phyloP scores from a whole-genome alignment of 768 basidiomycete genomes.

The Obba rivulosa region DNA sequence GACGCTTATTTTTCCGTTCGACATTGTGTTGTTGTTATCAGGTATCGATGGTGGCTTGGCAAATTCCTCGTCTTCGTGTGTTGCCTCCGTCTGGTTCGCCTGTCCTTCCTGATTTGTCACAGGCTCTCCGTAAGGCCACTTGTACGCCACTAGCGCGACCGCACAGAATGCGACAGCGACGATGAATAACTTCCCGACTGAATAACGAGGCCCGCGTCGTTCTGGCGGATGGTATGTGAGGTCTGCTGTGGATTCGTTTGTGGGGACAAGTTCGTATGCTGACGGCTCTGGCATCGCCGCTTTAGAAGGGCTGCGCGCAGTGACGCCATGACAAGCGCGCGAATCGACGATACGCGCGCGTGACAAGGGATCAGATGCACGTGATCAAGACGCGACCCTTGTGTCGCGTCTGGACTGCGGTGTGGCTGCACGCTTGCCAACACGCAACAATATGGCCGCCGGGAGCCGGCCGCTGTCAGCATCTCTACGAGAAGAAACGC shows the following conservation, averaged over 20 bases:
- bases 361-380: not conserved
- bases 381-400: conserved; percentile 11
- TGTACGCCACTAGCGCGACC: conserved; percentile 37
- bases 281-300: conserved; percentile 2
- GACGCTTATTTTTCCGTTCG: conserved; percentile 64
- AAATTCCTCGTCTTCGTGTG: not conserved
- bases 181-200: too few relatives aligned
- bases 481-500: too few relatives aligned
- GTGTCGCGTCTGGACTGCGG: not conserved
- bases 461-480: too few relatives aligned
- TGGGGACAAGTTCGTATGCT: conserved; percentile 29
- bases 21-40: conserved; percentile 23
- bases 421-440: too few relatives aligned
- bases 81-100: not conserved
- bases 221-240: too few relatives aligned
- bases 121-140: conserved; percentile 25
- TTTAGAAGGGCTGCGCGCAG: not conserved
- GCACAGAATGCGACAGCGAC: conserved; percentile 21
- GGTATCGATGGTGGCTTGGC: not conserved
- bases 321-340: not conserved
- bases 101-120: conserved; percentile 1
- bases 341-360: too few relatives aligned
- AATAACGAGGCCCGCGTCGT: too few relatives aligned
- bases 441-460: too few relatives aligned
- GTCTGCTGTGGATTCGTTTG: conserved; percentile 11